phyloP scores from a whole-genome alignment of 2,329 filamentous ascomycete genomes.

The Juglanconis juglandina region DNA sequence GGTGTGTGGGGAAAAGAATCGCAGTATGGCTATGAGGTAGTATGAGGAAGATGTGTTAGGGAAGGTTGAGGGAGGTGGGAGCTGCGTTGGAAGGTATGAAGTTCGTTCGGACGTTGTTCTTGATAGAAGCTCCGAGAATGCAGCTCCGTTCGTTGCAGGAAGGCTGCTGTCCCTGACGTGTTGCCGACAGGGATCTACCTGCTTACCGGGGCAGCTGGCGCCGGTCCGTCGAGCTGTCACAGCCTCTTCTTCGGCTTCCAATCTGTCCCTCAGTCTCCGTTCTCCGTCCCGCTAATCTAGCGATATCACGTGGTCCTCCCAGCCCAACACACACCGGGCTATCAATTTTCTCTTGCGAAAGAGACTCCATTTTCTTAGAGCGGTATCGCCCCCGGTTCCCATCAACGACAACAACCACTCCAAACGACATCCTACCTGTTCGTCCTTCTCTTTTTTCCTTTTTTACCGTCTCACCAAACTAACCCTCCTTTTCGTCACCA shows the following conservation, averaged over 20 bases:
- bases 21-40: slow-evolving; percentile 2
- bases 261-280: too few relatives aligned
- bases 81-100: not conserved
- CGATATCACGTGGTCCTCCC: slow-evolving; percentile 5
- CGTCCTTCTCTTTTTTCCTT: slow-evolving; percentile 11
- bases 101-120: not conserved
- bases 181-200: slow-evolving; percentile 9
- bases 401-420: slow-evolving; percentile 19
- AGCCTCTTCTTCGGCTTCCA: too few relatives aligned
- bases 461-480: not conserved
- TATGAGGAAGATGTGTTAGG: not conserved
- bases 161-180: slow-evolving; percentile 20
- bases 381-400: slow-evolving; percentile 7
- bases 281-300: not conserved
- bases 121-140: slow-evolving; percentile 7
- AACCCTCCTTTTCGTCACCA: slow-evolving; percentile 9
- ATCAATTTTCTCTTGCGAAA: slow-evolving; percentile 1
- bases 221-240: not conserved
- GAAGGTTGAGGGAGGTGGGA: not conserved
- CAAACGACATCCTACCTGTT: slow-evolving; percentile 12
- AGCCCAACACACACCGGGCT: slow-evolving; percentile 4
- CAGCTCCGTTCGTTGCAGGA: slow-evolving; percentile 9
- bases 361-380: slow-evolving; percentile 8
- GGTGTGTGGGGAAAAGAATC: not conserved
- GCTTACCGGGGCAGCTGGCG: not conserved